A percentile compares a stretch with the other conserved stretches of the same genome.
Conservation (phyloP, 768 basidiomycete species). For the Coprinopsis marcescibilis region DNA sequence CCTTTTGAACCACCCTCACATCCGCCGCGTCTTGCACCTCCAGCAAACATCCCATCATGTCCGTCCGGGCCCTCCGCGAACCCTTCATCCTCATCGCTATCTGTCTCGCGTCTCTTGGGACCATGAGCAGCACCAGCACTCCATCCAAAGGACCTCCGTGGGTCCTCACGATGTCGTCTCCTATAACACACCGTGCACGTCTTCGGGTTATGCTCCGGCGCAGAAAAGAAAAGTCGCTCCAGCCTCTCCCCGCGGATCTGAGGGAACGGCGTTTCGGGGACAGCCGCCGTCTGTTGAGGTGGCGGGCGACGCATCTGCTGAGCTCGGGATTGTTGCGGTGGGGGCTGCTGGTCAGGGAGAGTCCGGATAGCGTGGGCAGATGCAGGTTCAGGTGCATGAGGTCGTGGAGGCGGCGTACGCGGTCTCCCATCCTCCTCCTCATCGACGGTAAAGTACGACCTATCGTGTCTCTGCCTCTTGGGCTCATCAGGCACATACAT, state of each 20-base stretch:
- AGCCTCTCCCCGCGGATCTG: slow-evolving; percentile 73
- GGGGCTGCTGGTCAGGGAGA: too few species aligned
- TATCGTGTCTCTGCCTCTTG: too few species aligned
- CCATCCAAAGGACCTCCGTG: slow-evolving; percentile 12
- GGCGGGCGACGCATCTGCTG: neutral
- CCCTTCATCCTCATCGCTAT: slow-evolving; percentile 35
- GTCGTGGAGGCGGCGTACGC: neutral
- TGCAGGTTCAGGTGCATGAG: neutral
- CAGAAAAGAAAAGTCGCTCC: slow-evolving; percentile 77
- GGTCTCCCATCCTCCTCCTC: neutral
- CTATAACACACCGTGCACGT: slow-evolving; percentile 67
- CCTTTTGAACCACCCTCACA: slow-evolving; percentile 22
- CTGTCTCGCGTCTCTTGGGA: slow-evolving; percentile 1
- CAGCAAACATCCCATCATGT: slow-evolving; percentile 18
- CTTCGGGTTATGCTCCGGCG: slow-evolving; percentile 66
- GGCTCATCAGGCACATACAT: too few species aligned
- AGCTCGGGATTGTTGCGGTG: too few species aligned
- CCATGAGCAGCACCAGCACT: slow-evolving; percentile 3
- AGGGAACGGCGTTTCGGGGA: slow-evolving; percentile 61
- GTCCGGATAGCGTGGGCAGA: neutral
- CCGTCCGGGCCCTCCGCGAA: slow-evolving; percentile 41
- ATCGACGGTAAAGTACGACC: slow-evolving; percentile 1
- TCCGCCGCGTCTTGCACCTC: neutral
- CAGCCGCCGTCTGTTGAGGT: neutral
- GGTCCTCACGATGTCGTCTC: slow-evolving; percentile 21